Evolutionary conservation across 768 basidiomycete species (phyloP), one percentile per base, ranked within the genome.

Genomic region (Trametes punicea): DNA sequence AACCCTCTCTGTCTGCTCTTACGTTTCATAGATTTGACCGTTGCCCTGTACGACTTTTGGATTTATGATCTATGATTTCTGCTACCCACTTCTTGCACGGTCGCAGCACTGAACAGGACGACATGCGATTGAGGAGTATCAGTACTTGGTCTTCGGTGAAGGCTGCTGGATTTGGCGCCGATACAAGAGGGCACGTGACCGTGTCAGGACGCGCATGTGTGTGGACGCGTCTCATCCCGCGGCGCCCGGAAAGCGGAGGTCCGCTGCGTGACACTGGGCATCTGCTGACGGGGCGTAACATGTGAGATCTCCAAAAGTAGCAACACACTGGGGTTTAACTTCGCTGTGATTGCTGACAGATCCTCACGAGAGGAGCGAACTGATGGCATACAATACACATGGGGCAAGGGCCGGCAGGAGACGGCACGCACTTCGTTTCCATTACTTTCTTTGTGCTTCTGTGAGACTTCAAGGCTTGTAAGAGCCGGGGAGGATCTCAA

Each of bases 401-500:
- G 30, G 6, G 36, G 26, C 23, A 15, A 13, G 13, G 45, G 11
- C 29, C 16, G 45, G 38, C 42, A 20, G 42, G 42, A 4, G 25
- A n/a, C 23, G 42, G 42, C 42, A 26, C 20, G 18, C 27, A 10
- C 48, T 51, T 29, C 20, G 2, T 4, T 42, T 51, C 51, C 20
- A 42, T 33, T 7, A 5, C 20, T n/a, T 52, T 52, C 51, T 4
- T 44, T 25, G 15, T 5, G 40, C 5, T n/a, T 52, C 50, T 9
- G 7, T 29, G 20, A n/a, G 26, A 26, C 30, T 20, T 21, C 42
- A 18, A 30, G 50, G 36, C 57, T 47, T 55, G 54, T 25, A 54
- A 29, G 55, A 42, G 39, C 38, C 48, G 13, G 57, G 57, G 51
- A 84, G 72, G 49, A 85, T 67, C 68, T 84, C 83, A 42, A 85